Evolutionary conservation across 2,329 filamentous ascomycete species (phyloP).

Genomic region (Ophiostoma novo-ulmi): DNA sequence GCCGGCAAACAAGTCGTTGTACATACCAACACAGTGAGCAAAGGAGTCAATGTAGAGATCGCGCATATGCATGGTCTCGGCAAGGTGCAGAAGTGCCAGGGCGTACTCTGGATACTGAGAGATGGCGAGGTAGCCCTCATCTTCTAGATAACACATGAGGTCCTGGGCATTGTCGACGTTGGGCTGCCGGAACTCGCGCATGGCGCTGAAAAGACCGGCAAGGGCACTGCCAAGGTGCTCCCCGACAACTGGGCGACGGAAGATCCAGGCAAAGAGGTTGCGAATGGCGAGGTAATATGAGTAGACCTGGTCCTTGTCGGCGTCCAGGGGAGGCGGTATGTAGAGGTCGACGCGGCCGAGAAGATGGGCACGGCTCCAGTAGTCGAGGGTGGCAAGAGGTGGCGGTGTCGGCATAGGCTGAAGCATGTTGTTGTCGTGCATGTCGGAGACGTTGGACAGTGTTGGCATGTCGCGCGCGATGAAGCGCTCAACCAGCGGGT

Average conservation of each 20-base stretch:
- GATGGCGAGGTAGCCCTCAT: constrained; percentile 65
- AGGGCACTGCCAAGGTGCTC: constrained; percentile 59
- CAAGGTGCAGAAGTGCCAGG: constrained; percentile 60
- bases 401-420: constrained; percentile 29
- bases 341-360: constrained; percentile 53
- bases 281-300: constrained; percentile 63
- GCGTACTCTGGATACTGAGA: constrained; percentile 62
- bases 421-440: constrained; percentile 18
- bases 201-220: constrained; percentile 58
- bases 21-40: constrained; percentile 74
- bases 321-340: constrained; percentile 58
- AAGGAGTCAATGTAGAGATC: constrained; percentile 70
- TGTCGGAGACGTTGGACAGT: constrained; percentile 17
- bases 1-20: constrained; percentile 51
- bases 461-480: constrained; percentile 35
- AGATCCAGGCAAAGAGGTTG: constrained; percentile 70
- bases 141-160: constrained; percentile 60
- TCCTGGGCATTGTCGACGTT: constrained; percentile 55
- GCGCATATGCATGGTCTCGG: constrained; percentile 59
- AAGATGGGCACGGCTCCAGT: constrained; percentile 25
- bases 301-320: constrained; percentile 51
- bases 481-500: constrained; percentile 54
- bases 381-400: constrained; percentile 27
- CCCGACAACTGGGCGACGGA: constrained; percentile 62
- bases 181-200: constrained; percentile 55